phyloP scores from a whole-genome alignment of 2,329 filamentous ascomycete genomes.

The Phialophora tarda region DNA sequence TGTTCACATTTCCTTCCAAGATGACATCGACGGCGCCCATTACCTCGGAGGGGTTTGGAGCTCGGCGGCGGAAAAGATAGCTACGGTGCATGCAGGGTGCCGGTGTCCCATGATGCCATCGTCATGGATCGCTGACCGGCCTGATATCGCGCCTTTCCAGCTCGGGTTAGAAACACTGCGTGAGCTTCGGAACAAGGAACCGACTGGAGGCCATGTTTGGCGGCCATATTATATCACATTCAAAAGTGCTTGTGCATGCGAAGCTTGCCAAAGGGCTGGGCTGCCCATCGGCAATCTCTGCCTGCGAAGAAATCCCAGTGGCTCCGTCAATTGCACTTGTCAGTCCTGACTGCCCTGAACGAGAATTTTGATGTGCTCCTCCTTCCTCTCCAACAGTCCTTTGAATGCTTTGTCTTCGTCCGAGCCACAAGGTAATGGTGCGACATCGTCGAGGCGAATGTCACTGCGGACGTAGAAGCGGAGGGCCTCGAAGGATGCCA shows the following conservation, averaged over 20 bases:
- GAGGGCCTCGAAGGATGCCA: slow-evolving; percentile 10
- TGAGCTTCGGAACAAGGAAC: background rate
- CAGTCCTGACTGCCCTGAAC: background rate
- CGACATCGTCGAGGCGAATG: slow-evolving; percentile 4
- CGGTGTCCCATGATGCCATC: slow-evolving; percentile 6
- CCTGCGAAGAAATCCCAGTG: background rate
- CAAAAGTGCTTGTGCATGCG: background rate
- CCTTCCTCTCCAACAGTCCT: slow-evolving; percentile 12
- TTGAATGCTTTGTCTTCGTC: slow-evolving; percentile 16
- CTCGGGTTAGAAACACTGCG: background rate
- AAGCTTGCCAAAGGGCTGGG: too few relatives aligned
- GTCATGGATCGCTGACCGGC: slow-evolving; percentile 1
- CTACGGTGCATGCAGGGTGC: background rate
- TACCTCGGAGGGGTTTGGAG: background rate
- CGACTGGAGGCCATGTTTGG: background rate
- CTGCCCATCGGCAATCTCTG: background rate
- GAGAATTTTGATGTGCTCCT: slow-evolving; percentile 15
- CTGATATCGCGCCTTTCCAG: background rate
- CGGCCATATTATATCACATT: background rate
- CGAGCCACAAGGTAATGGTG: slow-evolving; percentile 1
- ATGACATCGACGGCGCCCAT: slow-evolving; percentile 1
- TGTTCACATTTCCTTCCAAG: background rate
- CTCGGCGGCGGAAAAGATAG: background rate
- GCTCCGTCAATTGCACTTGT: background rate
- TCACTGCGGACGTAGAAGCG: slow-evolving; percentile 1